phyloP scores from a whole-genome alignment of 345 rosid species.

The Lepidium didymum region DNA sequence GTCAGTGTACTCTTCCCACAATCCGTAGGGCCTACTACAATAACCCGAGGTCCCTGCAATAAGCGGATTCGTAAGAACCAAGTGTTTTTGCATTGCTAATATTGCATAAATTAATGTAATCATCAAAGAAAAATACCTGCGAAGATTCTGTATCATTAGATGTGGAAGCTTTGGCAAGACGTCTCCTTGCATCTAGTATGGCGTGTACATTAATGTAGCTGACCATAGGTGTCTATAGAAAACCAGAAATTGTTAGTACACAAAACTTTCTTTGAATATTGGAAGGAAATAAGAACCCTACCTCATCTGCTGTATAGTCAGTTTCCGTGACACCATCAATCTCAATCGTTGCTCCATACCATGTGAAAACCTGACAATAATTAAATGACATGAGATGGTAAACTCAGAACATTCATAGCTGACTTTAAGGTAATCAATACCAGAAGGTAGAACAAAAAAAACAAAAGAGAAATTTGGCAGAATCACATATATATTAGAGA shows the following conservation, averaged over 20 bases:
- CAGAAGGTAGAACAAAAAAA: neutral
- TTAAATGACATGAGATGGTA: neutral
- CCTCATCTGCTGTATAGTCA: slow-evolving; percentile 95
- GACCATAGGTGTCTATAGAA: slow-evolving; percentile 80
- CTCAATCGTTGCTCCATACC: slow-evolving; percentile 94
- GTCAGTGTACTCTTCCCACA: slow-evolving; percentile 90
- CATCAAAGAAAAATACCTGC: slow-evolving; percentile 36
- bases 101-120: neutral
- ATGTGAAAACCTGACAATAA: slow-evolving; percentile 65
- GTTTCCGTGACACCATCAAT: slow-evolving; percentile 83
- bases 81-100: neutral
- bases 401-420: neutral
- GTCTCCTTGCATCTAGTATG: slow-evolving; percentile 62
- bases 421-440: neutral
- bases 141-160: slow-evolving; percentile 43
- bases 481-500: neutral
- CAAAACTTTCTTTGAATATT: neutral
- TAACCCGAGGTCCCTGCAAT: slow-evolving; percentile 78
- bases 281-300: slow-evolving; percentile 13
- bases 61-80: slow-evolving; percentile 1
- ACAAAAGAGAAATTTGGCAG: neutral
- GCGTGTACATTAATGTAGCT: slow-evolving; percentile 88
- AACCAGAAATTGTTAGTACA: neutral
- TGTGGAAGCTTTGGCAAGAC: slow-evolving; percentile 57
- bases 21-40: slow-evolving; percentile 86